phyloP scores from a whole-genome alignment of 108 stramenopile genomes.

The Cyclotella atomus region DNA sequence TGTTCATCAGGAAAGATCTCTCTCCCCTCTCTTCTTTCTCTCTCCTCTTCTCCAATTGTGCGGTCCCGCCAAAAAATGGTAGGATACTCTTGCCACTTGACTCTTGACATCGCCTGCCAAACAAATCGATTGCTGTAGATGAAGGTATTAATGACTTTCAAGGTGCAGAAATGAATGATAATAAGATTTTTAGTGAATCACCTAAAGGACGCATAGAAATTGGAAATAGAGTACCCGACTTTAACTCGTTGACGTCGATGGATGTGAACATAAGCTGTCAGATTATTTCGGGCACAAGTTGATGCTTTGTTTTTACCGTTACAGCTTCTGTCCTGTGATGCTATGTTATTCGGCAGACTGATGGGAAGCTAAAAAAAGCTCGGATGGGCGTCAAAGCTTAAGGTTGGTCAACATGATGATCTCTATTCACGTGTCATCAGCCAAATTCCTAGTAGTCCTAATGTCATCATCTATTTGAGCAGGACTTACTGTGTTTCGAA shows the following conservation, averaged over 20 bases:
- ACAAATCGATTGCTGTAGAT: too few relatives aligned
- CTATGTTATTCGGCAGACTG: conserved; percentile 9
- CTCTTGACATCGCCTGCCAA: too few relatives aligned
- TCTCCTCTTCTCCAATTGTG: too few relatives aligned
- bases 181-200: too few relatives aligned
- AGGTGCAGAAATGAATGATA: too few relatives aligned
- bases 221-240: conserved; percentile 31
- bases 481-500: conserved; percentile 17
- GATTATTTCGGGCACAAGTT: conserved; percentile 28
- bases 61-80: too few relatives aligned
- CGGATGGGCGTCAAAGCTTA: conserved; percentile 20
- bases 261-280: conserved; percentile 12
- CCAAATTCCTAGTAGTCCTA: background rate
- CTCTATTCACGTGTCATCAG: background rate
- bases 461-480: background rate
- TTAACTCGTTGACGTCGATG: conserved; percentile 8
- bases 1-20: too few relatives aligned
- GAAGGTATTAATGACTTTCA: too few relatives aligned
- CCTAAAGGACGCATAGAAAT: background rate
- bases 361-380: conserved; percentile 38
- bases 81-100: too few relatives aligned
- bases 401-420: conserved; percentile 3
- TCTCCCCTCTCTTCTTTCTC: too few relatives aligned
- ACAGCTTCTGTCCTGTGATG: conserved; percentile 19
- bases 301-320: conserved; percentile 30